Percentiles rank a stretch among this genome's conserved stretches.
Conservation (phyloP, 768 basidiomycete species). For the Phanerochaete sordida region DNA sequence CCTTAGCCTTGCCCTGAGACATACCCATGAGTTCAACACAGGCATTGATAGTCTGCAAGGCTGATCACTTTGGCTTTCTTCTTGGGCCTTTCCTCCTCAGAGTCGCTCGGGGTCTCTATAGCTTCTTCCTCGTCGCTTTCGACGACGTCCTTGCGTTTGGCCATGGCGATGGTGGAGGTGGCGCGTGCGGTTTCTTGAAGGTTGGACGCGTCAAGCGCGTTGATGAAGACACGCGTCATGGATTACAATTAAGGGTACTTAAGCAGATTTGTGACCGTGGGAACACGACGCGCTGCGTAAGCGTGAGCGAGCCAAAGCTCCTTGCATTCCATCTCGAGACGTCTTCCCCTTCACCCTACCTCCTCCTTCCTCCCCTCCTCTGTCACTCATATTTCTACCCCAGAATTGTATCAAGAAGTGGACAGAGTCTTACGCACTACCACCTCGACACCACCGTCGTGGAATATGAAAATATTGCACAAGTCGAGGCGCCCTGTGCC, state of each 20-base stretch:
- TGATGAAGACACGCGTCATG: slow-evolving; percentile 6
- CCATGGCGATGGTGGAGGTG: not conserved
- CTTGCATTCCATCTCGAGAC: slow-evolving; percentile 1
- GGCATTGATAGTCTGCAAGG: not conserved
- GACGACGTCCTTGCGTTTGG: slow-evolving; percentile 6
- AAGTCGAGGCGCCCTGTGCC: slow-evolving; percentile 79
- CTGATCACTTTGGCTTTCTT: slow-evolving; percentile 8
- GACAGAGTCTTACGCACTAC: not conserved
- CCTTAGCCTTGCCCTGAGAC: not conserved
- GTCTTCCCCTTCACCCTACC: not conserved
- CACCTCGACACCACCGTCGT: slow-evolving; percentile 32
- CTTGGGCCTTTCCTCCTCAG: slow-evolving; percentile 8
- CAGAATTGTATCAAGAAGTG: slow-evolving; percentile 7
- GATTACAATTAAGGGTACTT: not conserved
- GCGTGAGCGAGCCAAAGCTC: not conserved
- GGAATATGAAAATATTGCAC: slow-evolving; percentile 85
- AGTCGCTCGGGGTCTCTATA: slow-evolving; percentile 1
- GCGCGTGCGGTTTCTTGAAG: not conserved
- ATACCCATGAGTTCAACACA: not conserved
- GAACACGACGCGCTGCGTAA: slow-evolving; percentile 11
- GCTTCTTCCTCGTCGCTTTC: slow-evolving; percentile 11
- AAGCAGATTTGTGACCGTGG: slow-evolving; percentile 1
- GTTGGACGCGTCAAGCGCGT: slow-evolving; percentile 6
- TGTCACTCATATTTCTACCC: not conserved
- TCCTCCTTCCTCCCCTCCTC: not conserved